Evolutionary conservation across 1,284 basidiomycete genomes (phyloP), one percentile per base, ranked within the genome.

Genomic region (Earliella scabrosa): DNA sequence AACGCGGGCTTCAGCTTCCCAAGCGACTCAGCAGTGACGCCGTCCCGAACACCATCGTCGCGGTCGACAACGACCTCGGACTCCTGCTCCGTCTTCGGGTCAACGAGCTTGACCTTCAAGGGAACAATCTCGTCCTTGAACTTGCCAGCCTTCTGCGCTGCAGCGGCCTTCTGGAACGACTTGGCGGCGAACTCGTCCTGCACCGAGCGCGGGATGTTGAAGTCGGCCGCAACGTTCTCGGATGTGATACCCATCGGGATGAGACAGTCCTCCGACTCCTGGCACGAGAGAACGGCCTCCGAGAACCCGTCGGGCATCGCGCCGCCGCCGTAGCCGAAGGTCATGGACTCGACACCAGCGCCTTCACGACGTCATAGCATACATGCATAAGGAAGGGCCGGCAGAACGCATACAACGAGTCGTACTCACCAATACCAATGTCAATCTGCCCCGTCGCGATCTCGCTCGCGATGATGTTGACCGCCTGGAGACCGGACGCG

Each of bases 181-280:
- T 85, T 77, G 40, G 94, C 93, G 9, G 95, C 88, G 67, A 97
- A 97, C 47, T 79, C 82, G 77, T 97, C 95, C 74, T 97, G 95
- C 44, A 74, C 76, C 43, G 78, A 77, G 53, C 95, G 90, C 40
- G 88, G 76, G 69, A 98, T 83, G 63, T 80, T 77, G 75, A 82
- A 95, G 60, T 93, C 82, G 41, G 80, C 75, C 20, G 95, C 93
- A 60, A 98, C 96, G 70, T 98, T 98, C 80, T 98, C 97, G 23
- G 94, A 97, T 47, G 95, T 97, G 77, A 95, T 90, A 62, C 96
- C 95, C 95, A 98, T 98, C 52, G 97, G 97, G 61, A 97, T 82
- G 20, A 97, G 81, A 75, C 96, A 98, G 80, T 99, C 95, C 58
- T 88, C 85, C 2, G 97, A 86, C 68, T 95, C 90, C 65, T 88